Conservation (phyloP, 495 filamentous ascomycete genomes). For the Stereocaulon alpinum region DNA sequence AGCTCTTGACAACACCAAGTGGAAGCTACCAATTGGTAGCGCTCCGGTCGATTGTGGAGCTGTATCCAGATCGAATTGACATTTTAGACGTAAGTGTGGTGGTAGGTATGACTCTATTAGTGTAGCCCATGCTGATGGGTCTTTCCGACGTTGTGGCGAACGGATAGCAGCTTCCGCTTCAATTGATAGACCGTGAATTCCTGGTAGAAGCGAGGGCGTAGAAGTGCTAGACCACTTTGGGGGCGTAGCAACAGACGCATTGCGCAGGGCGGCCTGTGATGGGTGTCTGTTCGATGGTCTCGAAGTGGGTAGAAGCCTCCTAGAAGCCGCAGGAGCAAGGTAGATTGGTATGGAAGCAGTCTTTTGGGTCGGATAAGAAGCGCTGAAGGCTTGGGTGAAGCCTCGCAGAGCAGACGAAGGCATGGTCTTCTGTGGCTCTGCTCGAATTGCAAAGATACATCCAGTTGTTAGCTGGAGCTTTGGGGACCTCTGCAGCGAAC, state of each 20-base stretch:
- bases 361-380: neutral
- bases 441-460: neutral
- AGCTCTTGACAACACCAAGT: conserved; percentile 25
- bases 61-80: neutral
- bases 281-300: neutral
- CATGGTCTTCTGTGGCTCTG: conserved; percentile 1
- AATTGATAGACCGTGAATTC: neutral
- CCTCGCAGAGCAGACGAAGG: neutral
- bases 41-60: conserved; percentile 14
- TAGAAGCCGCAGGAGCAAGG: neutral
- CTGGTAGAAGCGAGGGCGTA: neutral
- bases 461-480: neutral
- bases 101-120: conserved; percentile 37
- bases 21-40: conserved; percentile 20
- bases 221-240: neutral
- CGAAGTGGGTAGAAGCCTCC: neutral
- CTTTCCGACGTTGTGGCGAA: conserved; percentile 14
- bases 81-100: conserved; percentile 24
- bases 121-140: conserved; percentile 32
- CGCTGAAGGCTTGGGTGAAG: neutral
- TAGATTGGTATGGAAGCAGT: neutral
- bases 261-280: neutral
- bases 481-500: neutral
- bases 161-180: conserved; percentile 4
- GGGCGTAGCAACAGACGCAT: conserved; percentile 6